Conservation (phyloP, 169 alveolate species). For the Cryptosporidium meleagridis region DNA sequence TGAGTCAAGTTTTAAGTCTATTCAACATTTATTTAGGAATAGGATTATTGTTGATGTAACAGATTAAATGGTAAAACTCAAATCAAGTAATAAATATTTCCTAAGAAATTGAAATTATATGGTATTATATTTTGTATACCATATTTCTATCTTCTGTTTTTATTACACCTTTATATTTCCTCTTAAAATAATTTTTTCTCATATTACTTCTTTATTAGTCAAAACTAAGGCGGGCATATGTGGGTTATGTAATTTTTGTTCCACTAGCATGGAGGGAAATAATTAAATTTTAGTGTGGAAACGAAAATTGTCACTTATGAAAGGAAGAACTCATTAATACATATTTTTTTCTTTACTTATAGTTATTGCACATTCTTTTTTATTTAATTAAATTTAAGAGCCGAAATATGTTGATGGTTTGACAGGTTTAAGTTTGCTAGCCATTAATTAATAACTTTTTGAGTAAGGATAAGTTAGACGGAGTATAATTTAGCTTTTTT, state of each 20-base stretch:
- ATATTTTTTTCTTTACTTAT: not conserved
- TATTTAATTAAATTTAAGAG: not conserved
- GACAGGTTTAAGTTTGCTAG: not conserved
- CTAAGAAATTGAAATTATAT: not conserved
- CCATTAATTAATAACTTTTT: not conserved
- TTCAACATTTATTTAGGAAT: not conserved
- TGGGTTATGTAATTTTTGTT: conserved; percentile 1
- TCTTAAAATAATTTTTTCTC: not conserved
- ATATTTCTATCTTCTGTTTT: not conserved
- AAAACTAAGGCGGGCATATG: not conserved
- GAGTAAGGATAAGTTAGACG: not conserved
- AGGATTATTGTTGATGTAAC: not conserved
- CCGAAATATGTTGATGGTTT: not conserved
- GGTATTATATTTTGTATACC: not conserved
- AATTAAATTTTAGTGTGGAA: conserved; percentile 10
- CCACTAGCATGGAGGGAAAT: conserved; percentile 12
- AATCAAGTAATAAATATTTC: not conserved
- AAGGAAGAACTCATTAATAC: not conserved
- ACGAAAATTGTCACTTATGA: not conserved
- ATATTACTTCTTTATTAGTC: not conserved
- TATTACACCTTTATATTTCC: not conserved
- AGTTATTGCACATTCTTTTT: not conserved
- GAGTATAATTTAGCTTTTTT: not conserved
- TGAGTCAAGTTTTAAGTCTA: not conserved
- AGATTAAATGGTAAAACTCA: not conserved